Evolutionary conservation across 2,329 filamentous ascomycete species (phyloP), one percentile per base, ranked within the genome.

Genomic region (Xylaria sp.): DNA sequence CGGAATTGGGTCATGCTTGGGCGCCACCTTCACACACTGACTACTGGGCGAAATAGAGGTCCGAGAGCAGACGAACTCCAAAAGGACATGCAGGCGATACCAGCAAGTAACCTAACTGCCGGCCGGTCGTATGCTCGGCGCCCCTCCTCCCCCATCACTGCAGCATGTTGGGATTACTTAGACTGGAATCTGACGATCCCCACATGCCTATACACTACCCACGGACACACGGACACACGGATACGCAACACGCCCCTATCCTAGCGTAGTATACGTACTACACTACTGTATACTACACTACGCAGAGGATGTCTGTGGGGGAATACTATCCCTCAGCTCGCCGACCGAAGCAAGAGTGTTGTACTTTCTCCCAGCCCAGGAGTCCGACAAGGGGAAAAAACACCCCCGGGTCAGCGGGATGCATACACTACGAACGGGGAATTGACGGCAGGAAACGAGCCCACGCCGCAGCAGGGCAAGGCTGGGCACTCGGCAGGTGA

Each of bases 91-190:
- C 53, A 58, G 44, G 61, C 57, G 49, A 49, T 43, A 25, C 46
- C 19, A 57, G 47, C 48, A 41, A 35, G 53, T 29, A 58, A 54
- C 53, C 47, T 43, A 62, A 62, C 60, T 62, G 58, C 57, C 58
- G 53, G 58, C 60, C 57, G 61, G 61, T 49, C 53, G 54, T 64
- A 64, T 60, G 37, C 61, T 61, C 53, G 61, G 58, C 52, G 61
- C 41, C 53, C 44, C 54, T 35, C 46, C 10, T 25, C 33, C 44
- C 57, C 61, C 61, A 43, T 56, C 47, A 44, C 41, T 55, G 53
- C 60, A 60, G 52, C 40, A 59, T 52, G 55, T 51, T 44, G 9
- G 44, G 31, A 55, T 47, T 33, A 31, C 44, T 48, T 40, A 40
- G 8, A n/a, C 4, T 35, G 3, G 17, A 48, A 35, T 33, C 46